These are phyloP conservation scores for Colletotrichum plurivorum DNA, from an alignment of 2,329 filamentous ascomycete genomes.

Conservation along the genomic window DNA sequence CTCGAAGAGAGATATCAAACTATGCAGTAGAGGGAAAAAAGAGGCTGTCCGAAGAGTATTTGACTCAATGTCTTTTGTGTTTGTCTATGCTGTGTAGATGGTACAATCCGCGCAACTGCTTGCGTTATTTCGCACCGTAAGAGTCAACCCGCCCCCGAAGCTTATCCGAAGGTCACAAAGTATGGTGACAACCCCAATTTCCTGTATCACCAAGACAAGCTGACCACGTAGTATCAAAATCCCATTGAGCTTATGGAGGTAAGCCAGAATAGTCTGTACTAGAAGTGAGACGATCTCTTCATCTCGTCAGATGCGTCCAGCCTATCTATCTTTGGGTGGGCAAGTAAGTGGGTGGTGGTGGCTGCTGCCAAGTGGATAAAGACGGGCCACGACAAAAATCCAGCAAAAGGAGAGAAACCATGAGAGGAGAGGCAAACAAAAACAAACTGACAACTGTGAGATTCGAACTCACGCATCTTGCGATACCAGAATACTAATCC, in stretches of 20 bases:
- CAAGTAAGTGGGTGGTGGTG: too few species aligned
- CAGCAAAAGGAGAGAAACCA: neutral
- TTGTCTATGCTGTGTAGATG: slow-evolving; percentile 9
- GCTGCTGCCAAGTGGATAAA: too few species aligned
- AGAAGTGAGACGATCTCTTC: neutral
- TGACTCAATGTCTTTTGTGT: too few species aligned
- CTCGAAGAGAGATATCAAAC: too few species aligned
- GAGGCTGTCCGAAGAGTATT: too few species aligned
- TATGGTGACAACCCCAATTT: neutral
- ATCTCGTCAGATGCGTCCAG: neutral
- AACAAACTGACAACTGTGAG: slow-evolving; percentile 35
- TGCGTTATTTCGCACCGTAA: slow-evolving; percentile 30
- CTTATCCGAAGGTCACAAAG: slow-evolving; percentile 23
- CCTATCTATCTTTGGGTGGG: too few species aligned
- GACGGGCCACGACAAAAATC: neutral
- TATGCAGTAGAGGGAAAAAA: too few species aligned
- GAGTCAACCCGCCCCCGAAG: slow-evolving; percentile 24
- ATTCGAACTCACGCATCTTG: slow-evolving; percentile 41
- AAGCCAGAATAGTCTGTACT: neutral
- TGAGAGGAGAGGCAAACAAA: neutral
- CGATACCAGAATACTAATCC: slow-evolving; percentile 36
- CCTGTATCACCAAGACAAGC: neutral
- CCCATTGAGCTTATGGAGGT: too few species aligned
- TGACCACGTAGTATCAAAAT: too few species aligned
- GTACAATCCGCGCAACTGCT: slow-evolving; percentile 24